These are phyloP conservation scores for Sorghum bicolor DNA, from an alignment of 176 grass and related monocot species.

Conservation along the genomic window DNA sequence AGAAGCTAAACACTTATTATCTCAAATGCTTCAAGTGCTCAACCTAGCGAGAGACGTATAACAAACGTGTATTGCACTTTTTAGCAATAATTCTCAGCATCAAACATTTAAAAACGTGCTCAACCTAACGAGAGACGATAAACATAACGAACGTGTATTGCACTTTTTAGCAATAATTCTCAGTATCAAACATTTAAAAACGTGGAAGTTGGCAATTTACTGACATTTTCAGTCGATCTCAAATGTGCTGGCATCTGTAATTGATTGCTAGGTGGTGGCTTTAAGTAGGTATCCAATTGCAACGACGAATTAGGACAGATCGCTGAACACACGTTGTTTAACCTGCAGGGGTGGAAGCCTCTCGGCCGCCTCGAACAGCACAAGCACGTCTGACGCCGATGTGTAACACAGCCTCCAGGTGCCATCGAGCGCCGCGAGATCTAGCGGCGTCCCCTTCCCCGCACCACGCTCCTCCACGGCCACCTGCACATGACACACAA, in stretches of 20 bases:
- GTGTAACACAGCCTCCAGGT: constrained; percentile 95
- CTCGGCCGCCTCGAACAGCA: constrained; percentile 82
- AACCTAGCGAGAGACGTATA: not conserved
- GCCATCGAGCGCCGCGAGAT: constrained; percentile 71
- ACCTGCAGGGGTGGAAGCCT: constrained; percentile 80
- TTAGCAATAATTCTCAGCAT: not conserved
- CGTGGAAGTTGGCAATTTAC: not conserved
- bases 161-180: not conserved
- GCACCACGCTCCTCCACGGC: constrained; percentile 69
- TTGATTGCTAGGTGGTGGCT: not conserved
- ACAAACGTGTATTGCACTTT: not conserved
- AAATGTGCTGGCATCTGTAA: not conserved
- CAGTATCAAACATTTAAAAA: not conserved
- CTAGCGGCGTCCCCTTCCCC: constrained; percentile 44
- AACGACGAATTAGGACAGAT: not conserved
- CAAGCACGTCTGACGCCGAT: constrained; percentile 73
- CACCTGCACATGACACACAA: constrained; percentile 43
- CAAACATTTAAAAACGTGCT: not conserved
- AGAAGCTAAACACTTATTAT: not conserved
- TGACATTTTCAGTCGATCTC: not conserved
- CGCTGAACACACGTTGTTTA: not conserved
- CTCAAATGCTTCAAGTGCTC: not conserved
- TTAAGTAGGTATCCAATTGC: not conserved
- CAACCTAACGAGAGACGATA: not conserved
- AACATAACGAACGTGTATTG: not conserved